Percentiles rank a stretch among this genome's conserved stretches.
Evolutionary conservation across 345 rosid species (phyloP).

Genomic region (Citrus hindsii): DNA sequence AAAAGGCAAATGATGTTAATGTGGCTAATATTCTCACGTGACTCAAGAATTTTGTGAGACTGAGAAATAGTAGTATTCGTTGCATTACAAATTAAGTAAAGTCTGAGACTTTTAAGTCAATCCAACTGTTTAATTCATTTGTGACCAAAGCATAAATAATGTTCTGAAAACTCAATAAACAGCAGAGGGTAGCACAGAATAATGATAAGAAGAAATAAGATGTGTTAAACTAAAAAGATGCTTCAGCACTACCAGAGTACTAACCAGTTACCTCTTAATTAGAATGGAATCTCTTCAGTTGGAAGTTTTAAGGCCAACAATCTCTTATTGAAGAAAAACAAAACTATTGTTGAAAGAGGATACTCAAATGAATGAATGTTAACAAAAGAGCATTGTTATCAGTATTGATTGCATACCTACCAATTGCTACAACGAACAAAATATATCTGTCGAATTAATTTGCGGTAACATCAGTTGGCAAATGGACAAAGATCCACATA

Average conservation of each 20-base stretch:
- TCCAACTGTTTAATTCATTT: neutral
- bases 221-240: neutral
- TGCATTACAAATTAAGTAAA: neutral
- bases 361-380: neutral
- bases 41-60: neutral
- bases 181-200: neutral
- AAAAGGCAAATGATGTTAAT: neutral
- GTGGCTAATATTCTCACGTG: neutral
- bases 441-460: neutral
- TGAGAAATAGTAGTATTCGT: neutral
- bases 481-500: neutral
- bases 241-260: neutral
- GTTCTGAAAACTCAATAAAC: neutral
- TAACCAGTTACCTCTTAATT: neutral
- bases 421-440: neutral
- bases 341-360: neutral
- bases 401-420: neutral
- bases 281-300: neutral
- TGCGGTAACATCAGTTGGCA: neutral
- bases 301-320: neutral
- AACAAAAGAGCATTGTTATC: neutral
- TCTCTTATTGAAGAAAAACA: neutral
- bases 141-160: neutral
- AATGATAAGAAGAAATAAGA: neutral
- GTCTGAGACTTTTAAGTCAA: neutral